A percentile compares a stretch with the other conserved stretches of the same genome.
phyloP scores from a whole-genome alignment of 306 rosid genomes.

The Glycine soja region DNA sequence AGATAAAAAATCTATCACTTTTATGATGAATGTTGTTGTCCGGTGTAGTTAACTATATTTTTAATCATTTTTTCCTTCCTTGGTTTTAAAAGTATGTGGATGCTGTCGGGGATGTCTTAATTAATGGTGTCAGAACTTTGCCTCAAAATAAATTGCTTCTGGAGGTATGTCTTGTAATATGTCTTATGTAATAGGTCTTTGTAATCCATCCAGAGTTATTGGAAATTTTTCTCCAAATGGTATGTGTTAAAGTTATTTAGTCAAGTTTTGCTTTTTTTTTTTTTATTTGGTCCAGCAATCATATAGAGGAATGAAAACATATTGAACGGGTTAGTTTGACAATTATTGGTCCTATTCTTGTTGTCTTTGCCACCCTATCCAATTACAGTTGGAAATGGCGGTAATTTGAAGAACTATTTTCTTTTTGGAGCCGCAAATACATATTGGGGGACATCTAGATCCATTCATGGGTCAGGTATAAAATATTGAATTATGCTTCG shows the following conservation, averaged over 20 bases:
- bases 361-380: not conserved
- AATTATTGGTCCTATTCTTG: not conserved
- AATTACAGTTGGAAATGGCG: conserved; percentile 48
- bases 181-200: no score
- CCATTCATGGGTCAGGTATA: conserved; percentile 87
- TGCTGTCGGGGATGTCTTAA: no score
- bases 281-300: conserved; percentile 22
- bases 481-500: conserved; percentile 13
- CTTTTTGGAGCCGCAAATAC: conserved; percentile 62
- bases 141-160: no score
- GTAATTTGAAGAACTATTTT: conserved; percentile 57
- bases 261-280: not conserved
- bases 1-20: no score
- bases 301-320: not conserved
- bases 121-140: no score
- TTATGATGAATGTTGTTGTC: no score
- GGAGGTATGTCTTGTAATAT: no score
- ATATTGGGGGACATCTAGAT: conserved; percentile 55
- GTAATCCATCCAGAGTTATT: conserved; percentile 49
- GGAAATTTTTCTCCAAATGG: conserved; percentile 59
- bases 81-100: no score
- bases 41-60: no score
- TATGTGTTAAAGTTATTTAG: conserved; percentile 34
- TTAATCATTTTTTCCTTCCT: no score
- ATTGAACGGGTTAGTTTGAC: not conserved